Evolutionary conservation across 2,329 filamentous ascomycete species (phyloP), one percentile per base, ranked within the genome.

Genomic region (Penicillium sp.): DNA sequence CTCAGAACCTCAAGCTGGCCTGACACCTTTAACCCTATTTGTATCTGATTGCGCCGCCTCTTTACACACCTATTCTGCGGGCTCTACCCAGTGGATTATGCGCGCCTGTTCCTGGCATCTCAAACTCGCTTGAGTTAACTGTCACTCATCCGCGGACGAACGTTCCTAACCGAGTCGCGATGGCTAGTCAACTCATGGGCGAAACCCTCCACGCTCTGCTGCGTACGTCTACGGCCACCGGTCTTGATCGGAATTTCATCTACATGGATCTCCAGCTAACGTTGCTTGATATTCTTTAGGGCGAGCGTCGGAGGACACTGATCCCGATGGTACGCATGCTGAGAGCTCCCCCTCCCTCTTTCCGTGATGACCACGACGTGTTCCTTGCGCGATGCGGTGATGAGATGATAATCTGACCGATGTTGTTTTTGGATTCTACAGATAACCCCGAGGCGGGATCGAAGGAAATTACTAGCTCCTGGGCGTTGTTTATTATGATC

Each of bases 401-500:
- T 44, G 35, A 9, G 19, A 29, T 31, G 24, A 19, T 29, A 27
- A 29, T 41, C 31, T 48, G 33, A 53, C 49, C 22, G 61, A 60
- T 24, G 46, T 26, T 24, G 37, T 49, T 47, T 41, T 33, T 58
- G 43, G 63, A 58, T 48, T 44, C 26, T 63, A 72, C 62, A 78
- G 79, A 80, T 85, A 86, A 87, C 67, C 85, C 88, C 59, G 91
- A 96, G 75, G 89, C 91, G 44, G 89, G 90, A 48, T 86, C 96
- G 76, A 93, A 96, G 81, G 95, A 99, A 80, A 90, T 96, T 63
- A 91, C 92, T 73, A 90, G 93, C 68, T 97, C 95, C 79, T 97
- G 91, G 92, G 93, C 93, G 29, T 87, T 99, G 65, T 96, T 97
- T 78, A 99, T 99, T 71, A 86, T 96, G 68, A 96, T 99, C 68